Conservation (phyloP, 1,284 basidiomycete genomes). For the Athelia psychrophila region DNA sequence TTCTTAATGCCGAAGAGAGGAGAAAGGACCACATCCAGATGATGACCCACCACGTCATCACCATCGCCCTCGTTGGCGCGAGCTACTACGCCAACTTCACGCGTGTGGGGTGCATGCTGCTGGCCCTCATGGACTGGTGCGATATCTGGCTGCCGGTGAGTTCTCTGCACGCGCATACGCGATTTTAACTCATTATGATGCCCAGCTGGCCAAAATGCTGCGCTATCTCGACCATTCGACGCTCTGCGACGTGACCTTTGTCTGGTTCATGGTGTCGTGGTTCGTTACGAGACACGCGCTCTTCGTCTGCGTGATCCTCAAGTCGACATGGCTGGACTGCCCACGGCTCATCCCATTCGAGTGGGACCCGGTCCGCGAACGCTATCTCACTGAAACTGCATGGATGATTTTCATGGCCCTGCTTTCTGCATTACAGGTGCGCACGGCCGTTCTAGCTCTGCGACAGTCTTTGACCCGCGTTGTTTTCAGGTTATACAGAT, state of each 20-base stretch:
- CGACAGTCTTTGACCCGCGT: constrained; percentile 6
- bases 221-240: constrained; percentile 76
- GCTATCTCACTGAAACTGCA: constrained; percentile 49
- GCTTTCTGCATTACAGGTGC: constrained; percentile 64
- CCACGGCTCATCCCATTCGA: constrained; percentile 45
- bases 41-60: constrained; percentile 95
- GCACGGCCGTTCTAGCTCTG: constrained; percentile 14
- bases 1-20: constrained; percentile 91
- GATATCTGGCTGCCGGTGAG: constrained; percentile 91
- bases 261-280: constrained; percentile 86
- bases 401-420: constrained; percentile 52
- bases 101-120: constrained; percentile 83
- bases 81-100: constrained; percentile 88
- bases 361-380: constrained; percentile 61
- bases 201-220: constrained; percentile 88
- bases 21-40: constrained; percentile 95
- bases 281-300: constrained; percentile 82
- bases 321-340: constrained; percentile 52
- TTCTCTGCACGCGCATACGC: constrained; percentile 15
- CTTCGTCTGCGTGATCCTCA: constrained; percentile 65
- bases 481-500: constrained; percentile 67
- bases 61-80: constrained; percentile 71
- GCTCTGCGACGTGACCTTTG: constrained; percentile 78
- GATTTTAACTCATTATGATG: constrained; percentile 8
- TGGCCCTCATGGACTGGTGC: constrained; percentile 91